A percentile compares a stretch with the other conserved stretches of the same genome.
These are phyloP conservation scores for Brasilioporus rufonigricans DNA, from an alignment of 768 basidiomycete species.

Conservation along the genomic window DNA sequence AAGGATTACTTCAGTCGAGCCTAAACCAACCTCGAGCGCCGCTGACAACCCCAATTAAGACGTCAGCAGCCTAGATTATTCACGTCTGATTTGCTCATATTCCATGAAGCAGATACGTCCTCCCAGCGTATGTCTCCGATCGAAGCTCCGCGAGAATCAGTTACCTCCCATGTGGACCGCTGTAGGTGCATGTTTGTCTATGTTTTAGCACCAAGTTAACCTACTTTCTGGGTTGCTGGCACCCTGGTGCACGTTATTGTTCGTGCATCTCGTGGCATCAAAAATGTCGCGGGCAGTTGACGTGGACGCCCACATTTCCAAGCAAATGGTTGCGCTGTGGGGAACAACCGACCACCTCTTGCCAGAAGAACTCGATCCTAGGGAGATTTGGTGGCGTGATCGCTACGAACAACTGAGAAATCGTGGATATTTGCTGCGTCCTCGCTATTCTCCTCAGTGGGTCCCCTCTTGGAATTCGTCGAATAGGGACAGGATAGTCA, in stretches of 20 bases:
- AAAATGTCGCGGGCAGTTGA: not conserved
- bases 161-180: no score
- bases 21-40: no score
- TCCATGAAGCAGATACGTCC: no score
- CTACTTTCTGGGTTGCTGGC: no score
- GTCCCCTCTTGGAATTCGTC: not conserved
- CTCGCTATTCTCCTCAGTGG: not conserved
- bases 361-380: not conserved
- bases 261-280: not conserved
- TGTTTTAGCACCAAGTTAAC: not conserved
- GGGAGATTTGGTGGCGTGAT: not conserved
- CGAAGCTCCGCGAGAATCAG: no score
- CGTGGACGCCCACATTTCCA: not conserved
- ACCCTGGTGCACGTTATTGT: no score
- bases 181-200: not conserved
- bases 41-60: no score
- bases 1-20: no score
- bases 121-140: no score
- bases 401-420: not conserved
- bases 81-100: no score
- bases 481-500: not conserved
- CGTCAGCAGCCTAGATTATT: no score
- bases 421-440: not conserved
- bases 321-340: not conserved
- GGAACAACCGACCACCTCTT: not conserved